Base-by-base conservation (phyloP, 2,329 filamentous ascomycete species). In the Fusarium sp. region DNA sequence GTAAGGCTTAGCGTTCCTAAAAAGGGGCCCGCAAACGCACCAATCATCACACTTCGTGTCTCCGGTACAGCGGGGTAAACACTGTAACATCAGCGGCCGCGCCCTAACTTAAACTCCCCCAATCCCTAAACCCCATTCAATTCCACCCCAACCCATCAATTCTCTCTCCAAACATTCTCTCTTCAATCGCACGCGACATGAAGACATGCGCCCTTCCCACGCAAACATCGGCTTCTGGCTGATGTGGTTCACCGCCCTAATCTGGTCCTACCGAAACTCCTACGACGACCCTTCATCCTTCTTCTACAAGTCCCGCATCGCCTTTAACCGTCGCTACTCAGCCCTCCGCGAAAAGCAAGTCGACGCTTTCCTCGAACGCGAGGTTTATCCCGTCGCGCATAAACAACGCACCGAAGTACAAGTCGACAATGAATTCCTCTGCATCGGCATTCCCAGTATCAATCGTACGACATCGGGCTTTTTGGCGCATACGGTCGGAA, bases 361-460 rank as follows among this genome's bases (percentile, higher is more conserved):
- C 20, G 75, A 79, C 33, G 41, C 42, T 4, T 73, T 55, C 18
- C 53, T 66, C n/a, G 44, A 79, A 64, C 62, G 71, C 77, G 44
- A 69, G 27, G 62, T 73, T 13, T 71, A 71, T 38, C 22, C 70
- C 12, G 42, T 58, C 31, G 46, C 46, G 33, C 62, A 71, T 7
- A 58, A 59, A 9, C 56, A 64, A n/a, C 54, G 70, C 17, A 68
- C 70, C 11, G 49, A 54, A 17, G 52, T 58, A 0, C 59, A 67
- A 14, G 67, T 53, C 13, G 57, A 55, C 1, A 64, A 71, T 35
- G 71, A 71, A 3, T 65, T 72, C 7, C 56, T 81, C 8, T 81
- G 80, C 61, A 71, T 81, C 49, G 80, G 80, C 39, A 80, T 81
- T n/a, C 80, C 80, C 17, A 80, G 76, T 68, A 71, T 81, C 39